phyloP scores from a whole-genome alignment of 441 rosid genomes.

The Adansonia rubrostipa region DNA sequence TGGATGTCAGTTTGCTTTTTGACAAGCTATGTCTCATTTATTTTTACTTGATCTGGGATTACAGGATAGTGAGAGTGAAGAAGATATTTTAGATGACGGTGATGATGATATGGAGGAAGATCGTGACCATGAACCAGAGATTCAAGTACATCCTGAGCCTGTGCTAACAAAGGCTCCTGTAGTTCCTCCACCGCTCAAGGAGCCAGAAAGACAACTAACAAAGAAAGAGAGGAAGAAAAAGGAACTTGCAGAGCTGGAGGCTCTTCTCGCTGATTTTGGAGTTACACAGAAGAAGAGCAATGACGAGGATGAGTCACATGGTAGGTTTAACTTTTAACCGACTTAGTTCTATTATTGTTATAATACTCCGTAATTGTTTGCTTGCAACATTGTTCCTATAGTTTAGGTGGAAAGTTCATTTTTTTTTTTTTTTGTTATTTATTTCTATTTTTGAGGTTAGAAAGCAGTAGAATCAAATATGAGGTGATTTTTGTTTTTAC shows the following conservation, averaged over 20 bases:
- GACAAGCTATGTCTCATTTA: background rate
- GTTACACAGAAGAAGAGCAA: conserved; percentile 49
- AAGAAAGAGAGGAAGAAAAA: conserved; percentile 79
- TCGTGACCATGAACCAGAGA: conserved; percentile 60
- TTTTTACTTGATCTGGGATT: conserved; percentile 26
- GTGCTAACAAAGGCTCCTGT: conserved; percentile 48
- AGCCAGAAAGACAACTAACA: conserved; percentile 76
- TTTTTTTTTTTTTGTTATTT: background rate
- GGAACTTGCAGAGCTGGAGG: conserved; percentile 82
- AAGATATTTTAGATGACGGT: conserved; percentile 72
- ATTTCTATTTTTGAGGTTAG: background rate
- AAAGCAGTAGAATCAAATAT: background rate
- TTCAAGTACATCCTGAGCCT: conserved; percentile 48
- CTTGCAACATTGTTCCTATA: background rate
- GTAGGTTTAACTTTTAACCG: conserved; percentile 36
- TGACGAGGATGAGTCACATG: conserved; percentile 50
- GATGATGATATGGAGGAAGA: conserved; percentile 86
- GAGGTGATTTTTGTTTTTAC: background rate
- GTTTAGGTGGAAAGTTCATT: background rate
- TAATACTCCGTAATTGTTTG: background rate
- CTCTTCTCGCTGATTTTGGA: conserved; percentile 71
- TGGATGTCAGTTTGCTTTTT: background rate
- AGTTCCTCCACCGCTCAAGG: conserved; percentile 54
- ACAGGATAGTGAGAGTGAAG: conserved; percentile 89
- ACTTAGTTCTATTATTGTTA: background rate